Base-by-base conservation (phyloP, 495 filamentous ascomycete species). In the Darksidea phi region DNA sequence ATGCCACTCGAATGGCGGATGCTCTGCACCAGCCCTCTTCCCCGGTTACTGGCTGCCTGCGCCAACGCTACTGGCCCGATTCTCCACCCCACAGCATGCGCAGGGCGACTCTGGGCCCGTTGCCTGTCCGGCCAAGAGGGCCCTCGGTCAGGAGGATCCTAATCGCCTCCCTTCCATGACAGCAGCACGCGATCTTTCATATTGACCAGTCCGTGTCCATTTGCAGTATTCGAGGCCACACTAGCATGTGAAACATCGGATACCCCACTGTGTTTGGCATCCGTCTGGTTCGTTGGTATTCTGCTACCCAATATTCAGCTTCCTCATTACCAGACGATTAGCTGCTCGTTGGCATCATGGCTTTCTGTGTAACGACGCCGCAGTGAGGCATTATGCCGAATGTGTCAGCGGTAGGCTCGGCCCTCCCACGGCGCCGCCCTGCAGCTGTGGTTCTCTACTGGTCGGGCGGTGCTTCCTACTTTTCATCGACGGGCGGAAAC, bases 61-160 rank as follows among this genome's bases (percentile, higher is more conserved):
- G 42, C 12, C n/a, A 23, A 43, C 50, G 45, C 45, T 25, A 64
- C 60, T 68, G 55, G 65, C 47, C 50, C 20, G 60, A 48, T 43
- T 10, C 15, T 52, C n/a, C 17, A n/a, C 26, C 26, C 34, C 32
- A 43, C 11, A 49, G 43, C 26, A 32, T 18, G 59, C 26, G 45
- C 49, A 63, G 59, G 59, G 43, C 36, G 55, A 53, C 45, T 50
- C 49, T 62, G 52, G 54, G 58, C 47, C 64, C 58, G 54, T 61
- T 62, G 64, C 48, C 47, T 50, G 48, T 50, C 18, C 59, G 64
- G 64, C 55, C 60, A 62, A 67, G 64, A 50, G 54, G 64, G 28
- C 20, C 23, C 48, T 67, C 59, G 64, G 64, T 49, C 64, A 59
- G 58, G 64, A 63, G 64, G 64, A 67, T 63, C 55, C 46, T 54